Percentiles rank a stretch among this genome's conserved stretches.
Evolutionary conservation across 495 filamentous ascomycete species (phyloP).

Genomic region (Penicillium arizonense): DNA sequence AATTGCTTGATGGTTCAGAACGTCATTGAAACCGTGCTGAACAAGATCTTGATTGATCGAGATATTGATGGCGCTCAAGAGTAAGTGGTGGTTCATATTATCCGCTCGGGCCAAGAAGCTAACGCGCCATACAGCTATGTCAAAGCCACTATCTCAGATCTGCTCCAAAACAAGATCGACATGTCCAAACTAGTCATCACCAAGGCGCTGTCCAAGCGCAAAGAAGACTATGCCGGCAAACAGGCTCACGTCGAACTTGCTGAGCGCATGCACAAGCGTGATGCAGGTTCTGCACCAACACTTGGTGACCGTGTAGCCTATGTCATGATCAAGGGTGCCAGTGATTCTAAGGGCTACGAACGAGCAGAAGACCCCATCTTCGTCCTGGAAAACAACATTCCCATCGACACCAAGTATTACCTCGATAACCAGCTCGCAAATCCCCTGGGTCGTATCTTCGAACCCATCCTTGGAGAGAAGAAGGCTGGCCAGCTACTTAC

Average conservation of each 20-base stretch:
- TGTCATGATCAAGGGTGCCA: constrained; percentile 91
- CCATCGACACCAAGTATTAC: constrained; percentile 98
- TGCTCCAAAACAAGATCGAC: constrained; percentile 96
- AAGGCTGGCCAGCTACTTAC: constrained; percentile 78
- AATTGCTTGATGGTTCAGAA: constrained; percentile 95
- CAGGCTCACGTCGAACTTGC: constrained; percentile 96
- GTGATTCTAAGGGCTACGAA: constrained; percentile 90
- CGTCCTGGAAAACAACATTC: constrained; percentile 95
- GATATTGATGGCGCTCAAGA: constrained; percentile 88
- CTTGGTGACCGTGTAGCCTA: constrained; percentile 97
- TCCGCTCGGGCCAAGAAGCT: background rate
- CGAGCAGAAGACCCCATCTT: constrained; percentile 94
- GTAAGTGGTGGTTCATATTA: constrained; percentile 51
- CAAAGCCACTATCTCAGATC: constrained; percentile 91
- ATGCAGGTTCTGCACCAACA: constrained; percentile 89
- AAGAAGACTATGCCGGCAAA: constrained; percentile 71
- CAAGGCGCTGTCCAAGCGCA: constrained; percentile 81
- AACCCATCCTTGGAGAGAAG: constrained; percentile 91
- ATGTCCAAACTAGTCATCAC: constrained; percentile 99
- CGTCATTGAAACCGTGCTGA: constrained; percentile 93
- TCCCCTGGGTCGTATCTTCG: constrained; percentile 92
- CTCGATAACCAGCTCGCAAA: constrained; percentile 98
- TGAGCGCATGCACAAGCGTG: constrained; percentile 92
- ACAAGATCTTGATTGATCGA: constrained; percentile 92
- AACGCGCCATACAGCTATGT: constrained; percentile 67